phyloP scores from a whole-genome alignment of 2,329 filamentous ascomycete genomes.

The Hypocrella siamensis region DNA sequence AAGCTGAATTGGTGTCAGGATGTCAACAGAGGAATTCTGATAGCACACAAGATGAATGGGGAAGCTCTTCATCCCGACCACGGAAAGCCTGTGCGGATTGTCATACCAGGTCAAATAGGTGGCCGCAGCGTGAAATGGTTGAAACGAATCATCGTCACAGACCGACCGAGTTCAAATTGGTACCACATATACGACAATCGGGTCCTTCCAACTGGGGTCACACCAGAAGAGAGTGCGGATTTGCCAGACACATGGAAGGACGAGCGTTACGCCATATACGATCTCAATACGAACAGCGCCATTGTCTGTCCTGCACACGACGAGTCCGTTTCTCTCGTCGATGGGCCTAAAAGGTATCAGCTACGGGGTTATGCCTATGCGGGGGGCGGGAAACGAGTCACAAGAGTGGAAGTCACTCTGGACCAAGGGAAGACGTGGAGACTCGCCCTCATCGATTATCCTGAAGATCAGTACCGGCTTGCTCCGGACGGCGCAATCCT shows the following conservation, averaged over 20 bases:
- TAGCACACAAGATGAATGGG: constrained; percentile 86
- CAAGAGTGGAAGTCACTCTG: constrained; percentile 66
- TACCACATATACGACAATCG: constrained; percentile 92
- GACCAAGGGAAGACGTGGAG: constrained; percentile 72
- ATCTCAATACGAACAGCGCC: constrained; percentile 76
- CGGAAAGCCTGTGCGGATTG: constrained; percentile 64
- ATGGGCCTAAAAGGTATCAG: constrained; percentile 39
- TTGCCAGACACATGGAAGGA: constrained; percentile 71
- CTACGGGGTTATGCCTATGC: constrained; percentile 75
- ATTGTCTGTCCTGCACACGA: constrained; percentile 68
- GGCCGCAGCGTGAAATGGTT: constrained; percentile 91
- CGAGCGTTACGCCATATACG: constrained; percentile 84
- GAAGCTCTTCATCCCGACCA: constrained; percentile 69
- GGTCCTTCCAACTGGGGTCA: constrained; percentile 74
- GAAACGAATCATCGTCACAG: constrained; percentile 63
- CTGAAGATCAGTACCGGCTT: constrained; percentile 67
- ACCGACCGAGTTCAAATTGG: constrained; percentile 76
- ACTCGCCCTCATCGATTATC: constrained; percentile 63
- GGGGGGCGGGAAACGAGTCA: constrained; percentile 72
- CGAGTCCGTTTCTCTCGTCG: constrained; percentile 41
- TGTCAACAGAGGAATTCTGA: constrained; percentile 65
- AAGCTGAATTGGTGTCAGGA: constrained; percentile 85
- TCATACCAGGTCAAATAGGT: constrained; percentile 84
- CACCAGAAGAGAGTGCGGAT: constrained; percentile 63
- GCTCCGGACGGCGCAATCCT: constrained; percentile 43